A percentile compares a stretch with the other conserved stretches of the same genome.
phyloP scores from a whole-genome alignment of 306 rosid genomes.

The Cucumis sativus region DNA sequence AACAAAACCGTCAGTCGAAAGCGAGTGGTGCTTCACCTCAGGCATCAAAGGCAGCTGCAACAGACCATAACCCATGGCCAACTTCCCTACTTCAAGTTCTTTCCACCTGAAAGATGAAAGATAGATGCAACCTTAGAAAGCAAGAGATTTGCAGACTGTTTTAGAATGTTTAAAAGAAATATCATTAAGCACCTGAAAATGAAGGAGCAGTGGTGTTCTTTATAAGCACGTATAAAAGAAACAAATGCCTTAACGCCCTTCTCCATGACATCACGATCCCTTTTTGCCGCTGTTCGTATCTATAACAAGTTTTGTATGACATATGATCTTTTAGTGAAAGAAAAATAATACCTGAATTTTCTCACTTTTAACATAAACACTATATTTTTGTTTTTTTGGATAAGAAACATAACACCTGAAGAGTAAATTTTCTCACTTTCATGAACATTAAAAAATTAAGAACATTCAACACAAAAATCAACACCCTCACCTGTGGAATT shows the following conservation, averaged over 20 bases:
- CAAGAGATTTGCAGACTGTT: slow-evolving; percentile 5
- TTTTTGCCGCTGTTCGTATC: slow-evolving; percentile 61
- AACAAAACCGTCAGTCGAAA: slow-evolving; percentile 64
- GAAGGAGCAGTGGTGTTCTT: slow-evolving; percentile 78
- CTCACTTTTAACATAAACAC: background rate
- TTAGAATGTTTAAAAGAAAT: slow-evolving; percentile 1
- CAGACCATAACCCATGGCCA: slow-evolving; percentile 79
- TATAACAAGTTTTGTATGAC: slow-evolving; percentile 17
- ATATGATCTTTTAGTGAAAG: background rate
- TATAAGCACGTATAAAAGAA: slow-evolving; percentile 80
- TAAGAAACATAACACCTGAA: background rate
- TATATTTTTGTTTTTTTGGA: no score
- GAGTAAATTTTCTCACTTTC: background rate
- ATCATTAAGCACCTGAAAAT: slow-evolving; percentile 50
- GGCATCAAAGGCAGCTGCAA: slow-evolving; percentile 81
- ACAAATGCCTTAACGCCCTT: slow-evolving; percentile 85
- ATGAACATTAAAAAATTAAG: background rate
- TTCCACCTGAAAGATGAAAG: slow-evolving; percentile 43
- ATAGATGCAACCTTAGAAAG: background rate
- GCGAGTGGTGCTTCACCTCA: slow-evolving; percentile 61
- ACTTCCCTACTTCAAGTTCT: slow-evolving; percentile 87
- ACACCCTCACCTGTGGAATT: slow-evolving; percentile 50
- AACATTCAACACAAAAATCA: slow-evolving; percentile 1
- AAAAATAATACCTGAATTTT: background rate
- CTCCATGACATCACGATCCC: slow-evolving; percentile 92